These are phyloP conservation scores for Exserohilum rostratum DNA, from an alignment of 2,329 filamentous ascomycete genomes.

Conservation along the genomic window DNA sequence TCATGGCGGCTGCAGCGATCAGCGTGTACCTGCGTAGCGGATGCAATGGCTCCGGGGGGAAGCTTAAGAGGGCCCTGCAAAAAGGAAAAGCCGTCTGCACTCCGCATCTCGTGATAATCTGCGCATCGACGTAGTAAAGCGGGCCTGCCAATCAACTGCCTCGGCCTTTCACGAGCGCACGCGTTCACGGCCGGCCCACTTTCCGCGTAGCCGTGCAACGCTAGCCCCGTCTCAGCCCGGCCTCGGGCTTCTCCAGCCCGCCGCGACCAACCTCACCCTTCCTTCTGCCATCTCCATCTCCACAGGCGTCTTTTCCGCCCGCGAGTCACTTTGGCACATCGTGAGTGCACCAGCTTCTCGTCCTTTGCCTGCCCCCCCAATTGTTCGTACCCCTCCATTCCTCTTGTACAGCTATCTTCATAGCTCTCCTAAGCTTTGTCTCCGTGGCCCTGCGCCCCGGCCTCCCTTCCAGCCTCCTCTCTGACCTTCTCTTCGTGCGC, in stretches of 20 bases:
- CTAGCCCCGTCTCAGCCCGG: constrained; percentile 31
- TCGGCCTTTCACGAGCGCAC: constrained; percentile 19
- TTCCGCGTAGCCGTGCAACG: constrained; percentile 23
- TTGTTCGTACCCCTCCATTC: constrained; percentile 36
- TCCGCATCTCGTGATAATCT: constrained; percentile 15
- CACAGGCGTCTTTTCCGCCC: constrained; percentile 27
- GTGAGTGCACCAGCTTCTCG: constrained; percentile 47
- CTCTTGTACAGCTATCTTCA: constrained; percentile 39
- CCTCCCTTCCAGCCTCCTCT: constrained; percentile 35
- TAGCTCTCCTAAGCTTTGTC: constrained; percentile 44
- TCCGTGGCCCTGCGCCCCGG: constrained; percentile 39
- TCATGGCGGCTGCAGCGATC: constrained; percentile 63
- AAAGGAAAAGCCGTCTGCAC: constrained; percentile 6
- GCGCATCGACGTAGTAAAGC: not conserved
- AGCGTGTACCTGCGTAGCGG: not conserved
- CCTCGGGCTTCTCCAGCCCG: constrained; percentile 21
- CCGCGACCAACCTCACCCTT: constrained; percentile 30
- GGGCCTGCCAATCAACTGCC: constrained; percentile 24
- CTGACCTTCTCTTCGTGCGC: constrained; percentile 41
- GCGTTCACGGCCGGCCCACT: constrained; percentile 27
- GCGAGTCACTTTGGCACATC: constrained; percentile 42
- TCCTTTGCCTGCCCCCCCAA: constrained; percentile 31
- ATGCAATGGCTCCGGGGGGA: not conserved
- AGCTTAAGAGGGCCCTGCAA: not conserved
- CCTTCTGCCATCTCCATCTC: constrained; percentile 32